Evolutionary conservation across 257 asterid species (phyloP), one percentile per base, ranked within the genome.

Genomic region (Solanum peruvianum): DNA sequence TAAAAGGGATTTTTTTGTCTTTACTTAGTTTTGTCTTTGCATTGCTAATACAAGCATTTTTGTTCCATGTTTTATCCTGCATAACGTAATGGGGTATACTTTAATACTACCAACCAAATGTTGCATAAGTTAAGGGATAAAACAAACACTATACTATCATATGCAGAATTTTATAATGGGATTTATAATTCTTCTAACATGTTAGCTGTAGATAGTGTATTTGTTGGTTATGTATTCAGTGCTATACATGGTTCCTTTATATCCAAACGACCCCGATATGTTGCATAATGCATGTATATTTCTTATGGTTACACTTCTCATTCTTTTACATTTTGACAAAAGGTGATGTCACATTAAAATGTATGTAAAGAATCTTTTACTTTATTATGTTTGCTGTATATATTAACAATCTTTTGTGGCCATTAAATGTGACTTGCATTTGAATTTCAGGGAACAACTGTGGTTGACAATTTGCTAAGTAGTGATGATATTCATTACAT

Each of bases 401-500:
- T 27, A 12, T 45, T 11, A 45, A 78, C 64, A 15, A 27, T n/a
- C 41, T 16, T 25, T 80, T 27, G 6, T 47, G 84, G 10, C 66
- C 44, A 27, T 80, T 80, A 47, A 27, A 47, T 15, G 67, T 4
- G 18, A 9, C 67, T 27, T 31, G 84, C 84, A 9, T 29, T 29
- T 47, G 27, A 80, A 88, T 86, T 86, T 45, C 88, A 96, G 99
- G 99, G 99, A 87, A 93, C 95, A 73, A 95, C 99, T 77, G 94
- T 95, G 31, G 99, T 97, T 73, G 97, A 95, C 92, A 97, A 97
- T 93, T 92, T 97, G 69, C 88, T 97, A 86, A 90, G 92, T 89
- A 95, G 98, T 91, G 98, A 97, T 25, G 99, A 97, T 90, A 91
- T 95, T 44, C 98, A 93, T 91, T 97, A 95, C 87, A 97, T 95